Evolutionary conservation across 2,329 filamentous ascomycete species (phyloP).

Genomic region (Sclerotinia glacialis): DNA sequence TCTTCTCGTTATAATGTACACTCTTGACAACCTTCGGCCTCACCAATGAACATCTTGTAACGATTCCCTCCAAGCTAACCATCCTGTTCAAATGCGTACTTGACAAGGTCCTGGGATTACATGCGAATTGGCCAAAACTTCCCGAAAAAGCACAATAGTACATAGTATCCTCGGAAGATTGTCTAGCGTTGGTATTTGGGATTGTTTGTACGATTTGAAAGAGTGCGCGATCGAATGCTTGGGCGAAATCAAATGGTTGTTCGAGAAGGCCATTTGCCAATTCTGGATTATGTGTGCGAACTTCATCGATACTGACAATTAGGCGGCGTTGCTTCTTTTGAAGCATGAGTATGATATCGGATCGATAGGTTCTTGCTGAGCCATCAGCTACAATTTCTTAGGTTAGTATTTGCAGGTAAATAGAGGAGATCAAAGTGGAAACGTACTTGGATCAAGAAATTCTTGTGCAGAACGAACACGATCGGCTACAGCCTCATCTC

Average conservation of each 20-base stretch:
- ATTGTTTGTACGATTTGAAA: constrained; percentile 84
- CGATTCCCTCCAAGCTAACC: constrained; percentile 96
- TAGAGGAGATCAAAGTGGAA: constrained; percentile 1
- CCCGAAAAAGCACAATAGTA: constrained; percentile 98
- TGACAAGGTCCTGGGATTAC: constrained; percentile 89
- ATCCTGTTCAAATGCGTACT: constrained; percentile 91
- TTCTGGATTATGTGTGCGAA: constrained; percentile 80
- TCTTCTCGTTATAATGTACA: constrained; percentile 90
- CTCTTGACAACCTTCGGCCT: constrained; percentile 97
- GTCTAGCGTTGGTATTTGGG: constrained; percentile 69
- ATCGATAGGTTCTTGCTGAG: constrained; percentile 66
- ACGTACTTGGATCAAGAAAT: constrained; percentile 88
- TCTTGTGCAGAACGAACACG: constrained; percentile 85
- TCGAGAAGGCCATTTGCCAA: constrained; percentile 76
- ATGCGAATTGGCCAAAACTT: constrained; percentile 90
- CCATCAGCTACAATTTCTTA: constrained; percentile 29
- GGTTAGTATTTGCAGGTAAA: constrained; percentile 29
- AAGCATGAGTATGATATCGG: constrained; percentile 79
- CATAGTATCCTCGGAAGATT: constrained; percentile 72
- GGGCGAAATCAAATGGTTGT: constrained; percentile 81
- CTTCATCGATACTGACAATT: constrained; percentile 81
- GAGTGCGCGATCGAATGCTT: constrained; percentile 86
- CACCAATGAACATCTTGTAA: constrained; percentile 92
- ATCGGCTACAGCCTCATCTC: constrained; percentile 80
- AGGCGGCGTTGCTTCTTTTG: constrained; percentile 64